These are phyloP conservation scores for Phyllosticta citrichinensis DNA, from an alignment of 2,329 filamentous ascomycete species.

Conservation along the genomic window DNA sequence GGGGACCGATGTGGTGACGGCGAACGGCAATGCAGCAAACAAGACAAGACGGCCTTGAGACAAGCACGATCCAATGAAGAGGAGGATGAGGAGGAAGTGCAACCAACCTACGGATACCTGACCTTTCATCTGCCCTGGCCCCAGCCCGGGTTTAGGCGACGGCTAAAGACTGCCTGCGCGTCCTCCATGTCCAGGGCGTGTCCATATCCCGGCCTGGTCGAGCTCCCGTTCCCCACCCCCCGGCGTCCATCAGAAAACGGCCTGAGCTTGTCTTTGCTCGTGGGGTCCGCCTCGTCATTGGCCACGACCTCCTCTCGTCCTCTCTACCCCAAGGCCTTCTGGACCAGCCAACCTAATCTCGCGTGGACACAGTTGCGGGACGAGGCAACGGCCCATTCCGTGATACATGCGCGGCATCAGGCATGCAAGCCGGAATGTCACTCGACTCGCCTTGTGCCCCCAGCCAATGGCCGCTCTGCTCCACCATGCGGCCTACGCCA, in stretches of 20 bases:
- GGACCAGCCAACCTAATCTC: background rate
- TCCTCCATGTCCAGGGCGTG: background rate
- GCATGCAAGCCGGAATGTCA: background rate
- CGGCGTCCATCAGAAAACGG: background rate
- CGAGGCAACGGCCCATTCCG: background rate
- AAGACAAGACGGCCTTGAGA: background rate
- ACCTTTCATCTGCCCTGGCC: background rate
- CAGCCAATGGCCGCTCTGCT: background rate
- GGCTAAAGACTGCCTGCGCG: background rate
- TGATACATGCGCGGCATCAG: background rate
- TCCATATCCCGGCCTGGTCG: background rate
- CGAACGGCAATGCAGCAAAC: background rate
- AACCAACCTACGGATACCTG: background rate
- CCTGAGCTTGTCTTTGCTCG: background rate
- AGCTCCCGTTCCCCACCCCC: background rate
- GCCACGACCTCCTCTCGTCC: background rate
- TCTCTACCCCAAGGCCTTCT: background rate
- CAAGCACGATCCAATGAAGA: background rate
- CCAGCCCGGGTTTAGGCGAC: background rate
- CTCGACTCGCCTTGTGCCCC: background rate
- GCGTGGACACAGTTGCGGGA: background rate
- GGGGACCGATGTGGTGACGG: background rate
- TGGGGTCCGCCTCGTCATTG: background rate
- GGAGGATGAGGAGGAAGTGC: background rate
- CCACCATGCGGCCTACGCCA: background rate